Evolutionary conservation across 495 filamentous ascomycete genomes (phyloP), one percentile per base, ranked within the genome.

Genomic region (Neurospora tetrasperma): DNA sequence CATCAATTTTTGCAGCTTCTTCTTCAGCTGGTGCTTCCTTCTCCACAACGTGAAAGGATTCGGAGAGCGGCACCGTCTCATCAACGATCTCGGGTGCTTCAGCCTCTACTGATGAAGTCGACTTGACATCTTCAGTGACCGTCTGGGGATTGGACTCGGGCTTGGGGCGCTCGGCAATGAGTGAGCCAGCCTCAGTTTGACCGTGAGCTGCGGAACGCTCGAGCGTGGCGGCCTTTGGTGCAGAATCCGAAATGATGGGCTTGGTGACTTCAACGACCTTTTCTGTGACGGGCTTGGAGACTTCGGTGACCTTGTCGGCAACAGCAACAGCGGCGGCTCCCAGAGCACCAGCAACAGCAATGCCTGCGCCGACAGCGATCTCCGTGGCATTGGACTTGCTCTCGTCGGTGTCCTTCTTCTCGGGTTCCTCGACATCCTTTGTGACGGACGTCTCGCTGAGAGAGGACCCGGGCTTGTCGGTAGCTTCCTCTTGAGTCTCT

Each of bases 21-120:
- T 79, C 76, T 66, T 75, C 77, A 73, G 77, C 77, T 69, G 75
- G 73, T 74, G 74, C 44, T 20, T 76, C 76, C 72, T 74, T 79
- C 39, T 80, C 80, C 27, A 83, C 75, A 1, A 81, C 70, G 74
- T 79, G 77, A 73, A 83, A 81, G 38, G 82, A 80, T 71, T 83
- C 81, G 8, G 81, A 79, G 46, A 83, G 81, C 69, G 82, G 76
- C 68, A 76, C 71, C 12, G 72, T 75, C 18, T 79, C 72, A 59
- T 76, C 76, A 12, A 78, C 74, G n/a, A 82, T 76, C 54, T 82
- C 74, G 40, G 79, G 78, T 11, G 79, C 73, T 68, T 81, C 76
- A 35, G 72, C 72, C 9, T 76, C 54, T 14, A 41, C 66, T 7
- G 66, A 69, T 42, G 39, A 75, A 72, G 72, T 62, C 42, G 59